Evolutionary conservation across 2,329 filamentous ascomycete species (phyloP), one percentile per base, ranked within the genome.

Genomic region (Trichoderma harzianum): DNA sequence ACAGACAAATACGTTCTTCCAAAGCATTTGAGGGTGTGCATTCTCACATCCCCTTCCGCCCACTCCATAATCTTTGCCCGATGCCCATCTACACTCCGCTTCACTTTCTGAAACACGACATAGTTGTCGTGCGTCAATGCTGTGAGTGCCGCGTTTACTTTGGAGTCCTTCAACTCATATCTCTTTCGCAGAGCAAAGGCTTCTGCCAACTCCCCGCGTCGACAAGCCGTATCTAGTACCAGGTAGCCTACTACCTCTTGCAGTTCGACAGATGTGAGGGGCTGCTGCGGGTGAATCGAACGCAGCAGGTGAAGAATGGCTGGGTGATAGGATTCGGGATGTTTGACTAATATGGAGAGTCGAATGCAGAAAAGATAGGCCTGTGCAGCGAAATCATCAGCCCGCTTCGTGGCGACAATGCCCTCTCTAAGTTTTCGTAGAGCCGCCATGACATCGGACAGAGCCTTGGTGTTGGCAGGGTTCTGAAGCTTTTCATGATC

Each of bases 341-440:
- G 91, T 74, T 91, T 90, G 71, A 92, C 90, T 39, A 97, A 88
- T 74, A 99, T 91, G 28, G 93, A 91, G 30, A 95, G 86, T 69
- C 95, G 92, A 76, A 97, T 93, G 77, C 93, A 94, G 85, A 98
- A 98, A 74, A 97, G 90, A 82, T 98, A 97, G 18, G 91, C 93
- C 76, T 94, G 91, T n/a, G 92, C 90, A 1, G 95, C 91, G 81
- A 99, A 99, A 67, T 89, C 85, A 78, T 97, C 93, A 43, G 86
- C 84, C 24, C 95, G 90, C 68, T 90, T 89, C 10, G 92, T 91
- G 14, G 93, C 93, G 3, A 97, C 89, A 62, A 98, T 91, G 28
- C 92, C 95, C 84, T 99, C 96, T 71, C 96, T 90, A 36, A 99
- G 88, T 80, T 98, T 98, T 74, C 96, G 91, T 79, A 98, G 91